Evolutionary conservation across 495 filamentous ascomycete species (phyloP).

Genomic region (Penicillium egyptiacum): DNA sequence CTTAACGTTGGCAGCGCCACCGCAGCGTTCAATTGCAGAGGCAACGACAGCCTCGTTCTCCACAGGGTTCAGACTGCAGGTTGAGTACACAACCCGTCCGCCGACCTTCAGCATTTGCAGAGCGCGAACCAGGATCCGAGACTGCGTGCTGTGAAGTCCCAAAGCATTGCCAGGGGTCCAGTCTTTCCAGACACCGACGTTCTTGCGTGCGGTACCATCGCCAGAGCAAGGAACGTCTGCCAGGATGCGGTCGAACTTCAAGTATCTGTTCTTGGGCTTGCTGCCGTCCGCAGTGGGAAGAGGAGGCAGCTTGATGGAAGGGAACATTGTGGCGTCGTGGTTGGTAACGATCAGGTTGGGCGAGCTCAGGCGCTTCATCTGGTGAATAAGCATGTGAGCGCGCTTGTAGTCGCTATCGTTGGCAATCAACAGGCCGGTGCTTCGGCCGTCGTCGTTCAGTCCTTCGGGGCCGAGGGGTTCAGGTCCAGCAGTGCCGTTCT

Average conservation of each 20-base stretch:
- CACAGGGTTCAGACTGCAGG: constrained; percentile 95
- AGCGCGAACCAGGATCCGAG: constrained; percentile 85
- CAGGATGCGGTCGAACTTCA: constrained; percentile 95
- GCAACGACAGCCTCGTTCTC: constrained; percentile 96
- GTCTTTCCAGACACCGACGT: constrained; percentile 87
- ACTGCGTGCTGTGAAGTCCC: constrained; percentile 80
- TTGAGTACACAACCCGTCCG: constrained; percentile 92
- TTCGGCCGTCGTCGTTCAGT: constrained; percentile 77
- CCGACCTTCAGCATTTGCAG: constrained; percentile 96
- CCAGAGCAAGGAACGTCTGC: constrained; percentile 97
- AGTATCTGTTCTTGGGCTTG: constrained; percentile 62
- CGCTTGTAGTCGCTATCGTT: constrained; percentile 96
- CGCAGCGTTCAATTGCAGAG: constrained; percentile 83
- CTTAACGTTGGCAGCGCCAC: constrained; percentile 75
- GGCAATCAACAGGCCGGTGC: constrained; percentile 87
- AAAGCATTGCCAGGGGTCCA: constrained; percentile 83
- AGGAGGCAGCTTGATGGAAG: constrained; percentile 74
- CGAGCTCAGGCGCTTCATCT: constrained; percentile 93
- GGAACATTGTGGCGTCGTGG: constrained; percentile 95
- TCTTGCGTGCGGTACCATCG: constrained; percentile 91
- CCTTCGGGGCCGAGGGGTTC: constrained; percentile 47
- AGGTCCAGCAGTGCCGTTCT: constrained; percentile 48
- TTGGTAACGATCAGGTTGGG: constrained; percentile 97
- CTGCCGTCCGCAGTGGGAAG: constrained; percentile 48
- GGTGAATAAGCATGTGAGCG: constrained; percentile 93